These are phyloP conservation scores for Colletotrichum brevisporum DNA, from an alignment of 2,329 filamentous ascomycete species.

Conservation along the genomic window DNA sequence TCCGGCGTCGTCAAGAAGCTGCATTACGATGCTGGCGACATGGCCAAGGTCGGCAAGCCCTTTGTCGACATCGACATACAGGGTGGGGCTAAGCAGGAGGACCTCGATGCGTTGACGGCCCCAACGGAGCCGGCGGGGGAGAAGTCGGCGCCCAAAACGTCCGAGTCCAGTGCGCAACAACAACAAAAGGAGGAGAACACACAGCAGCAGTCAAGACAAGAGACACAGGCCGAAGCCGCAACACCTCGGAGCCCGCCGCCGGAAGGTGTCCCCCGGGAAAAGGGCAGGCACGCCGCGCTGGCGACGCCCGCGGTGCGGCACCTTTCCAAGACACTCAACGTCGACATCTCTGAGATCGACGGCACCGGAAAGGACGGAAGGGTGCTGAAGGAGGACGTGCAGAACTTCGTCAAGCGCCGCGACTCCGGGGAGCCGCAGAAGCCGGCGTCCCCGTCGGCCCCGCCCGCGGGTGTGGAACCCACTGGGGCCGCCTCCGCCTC, in stretches of 20 bases:
- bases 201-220: slow-evolving; percentile 33
- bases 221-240: neutral
- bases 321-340: slow-evolving; percentile 81
- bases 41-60: slow-evolving; percentile 94
- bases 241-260: slow-evolving; percentile 4
- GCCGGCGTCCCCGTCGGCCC: slow-evolving; percentile 42
- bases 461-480: slow-evolving; percentile 46
- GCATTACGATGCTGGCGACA: slow-evolving; percentile 95
- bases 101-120: slow-evolving; percentile 55
- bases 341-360: slow-evolving; percentile 83
- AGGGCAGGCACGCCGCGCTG: slow-evolving; percentile 78
- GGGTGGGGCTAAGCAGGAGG: slow-evolving; percentile 77
- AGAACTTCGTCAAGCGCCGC: slow-evolving; percentile 74
- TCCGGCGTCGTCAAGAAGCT: slow-evolving; percentile 96
- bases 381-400: slow-evolving; percentile 93
- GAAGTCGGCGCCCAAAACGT: slow-evolving; percentile 45
- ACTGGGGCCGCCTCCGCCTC: slow-evolving; percentile 49
- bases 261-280: slow-evolving; percentile 49
- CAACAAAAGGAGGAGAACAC: slow-evolving; percentile 16
- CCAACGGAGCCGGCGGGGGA: slow-evolving; percentile 24
- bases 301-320: slow-evolving; percentile 95
- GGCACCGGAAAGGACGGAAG: slow-evolving; percentile 93
- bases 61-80: slow-evolving; percentile 96
- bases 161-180: slow-evolving; percentile 36
- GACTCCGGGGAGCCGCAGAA: slow-evolving; percentile 47